Percentiles rank a stretch among this genome's conserved stretches.
phyloP scores from a whole-genome alignment of 768 basidiomycete genomes.

The Russula emetica region DNA sequence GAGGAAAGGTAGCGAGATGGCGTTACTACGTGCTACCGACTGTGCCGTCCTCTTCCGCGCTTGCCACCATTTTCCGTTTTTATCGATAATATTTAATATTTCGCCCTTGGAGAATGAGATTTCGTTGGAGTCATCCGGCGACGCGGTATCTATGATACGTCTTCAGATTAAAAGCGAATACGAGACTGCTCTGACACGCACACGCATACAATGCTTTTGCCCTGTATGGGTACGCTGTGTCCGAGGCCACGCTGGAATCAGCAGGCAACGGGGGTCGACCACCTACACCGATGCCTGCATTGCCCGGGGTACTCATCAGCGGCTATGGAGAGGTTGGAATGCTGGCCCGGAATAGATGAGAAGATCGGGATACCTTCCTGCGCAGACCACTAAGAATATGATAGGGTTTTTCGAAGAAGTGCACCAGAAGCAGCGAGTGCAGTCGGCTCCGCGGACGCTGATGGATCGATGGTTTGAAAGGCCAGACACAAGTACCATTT shows the following conservation, averaged over 20 bases:
- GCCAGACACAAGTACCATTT: too few relatives aligned
- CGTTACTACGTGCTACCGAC: slow-evolving; percentile 63
- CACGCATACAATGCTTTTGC: slow-evolving; percentile 91
- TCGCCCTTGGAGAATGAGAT: slow-evolving; percentile 93
- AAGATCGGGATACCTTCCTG: too few relatives aligned
- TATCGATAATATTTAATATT: slow-evolving; percentile 87
- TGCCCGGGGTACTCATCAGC: slow-evolving; percentile 55
- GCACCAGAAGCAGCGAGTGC: too few relatives aligned
- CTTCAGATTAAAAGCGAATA: neutral
- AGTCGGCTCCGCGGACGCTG: too few relatives aligned
- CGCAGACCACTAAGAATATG: too few relatives aligned
- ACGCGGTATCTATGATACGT: slow-evolving; percentile 70
- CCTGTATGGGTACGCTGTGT: slow-evolving; percentile 54
- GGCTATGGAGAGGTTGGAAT: too few relatives aligned
- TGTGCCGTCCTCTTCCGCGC: slow-evolving; percentile 69
- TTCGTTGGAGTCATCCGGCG: slow-evolving; percentile 92
- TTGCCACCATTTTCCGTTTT: slow-evolving; percentile 93
- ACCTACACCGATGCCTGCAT: slow-evolving; percentile 58
- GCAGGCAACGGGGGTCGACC: slow-evolving; percentile 33
- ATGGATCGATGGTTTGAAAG: too few relatives aligned
- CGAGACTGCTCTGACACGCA: slow-evolving; percentile 33
- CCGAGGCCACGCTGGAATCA: slow-evolving; percentile 32
- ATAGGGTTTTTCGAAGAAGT: too few relatives aligned
- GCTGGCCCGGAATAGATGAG: too few relatives aligned
- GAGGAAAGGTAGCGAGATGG: slow-evolving; percentile 7